Base-by-base conservation (phyloP, 371 early-diverging fungal species). In the Zopfochytrium polystomum region DNA sequence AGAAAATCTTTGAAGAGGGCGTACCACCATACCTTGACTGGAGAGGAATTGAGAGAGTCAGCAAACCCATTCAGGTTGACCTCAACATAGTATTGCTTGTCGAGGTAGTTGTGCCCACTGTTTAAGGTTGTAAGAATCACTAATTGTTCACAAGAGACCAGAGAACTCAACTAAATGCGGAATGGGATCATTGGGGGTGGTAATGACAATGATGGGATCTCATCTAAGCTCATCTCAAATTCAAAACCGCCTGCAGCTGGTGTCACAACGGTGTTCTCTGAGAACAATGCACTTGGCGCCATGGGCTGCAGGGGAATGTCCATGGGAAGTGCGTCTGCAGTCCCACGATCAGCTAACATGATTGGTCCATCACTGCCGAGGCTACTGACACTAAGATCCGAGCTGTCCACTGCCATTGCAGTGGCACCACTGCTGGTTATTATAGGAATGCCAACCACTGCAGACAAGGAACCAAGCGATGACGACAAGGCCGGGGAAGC, bases 141-240 rank as follows among this genome's bases (percentile, higher is more conserved):
- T 42, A 13, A 42, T 11, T n/a, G 26, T n/a, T 42, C 29, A 52
- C 31, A 4, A 48, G 1, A 65, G 20, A 31, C 29, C 22, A 35
- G n/a, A 38, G 31, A 7, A 2, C 63, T 69, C 60, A 62, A 76
- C 76, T 95, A 94, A 52, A 93, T 91, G 23, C 95, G 82, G 81
- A 95, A 91, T 0, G 98, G 96, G 34, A 97, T 89, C 51, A 97
- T 90, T 7, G 98, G 98, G 18, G 98, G 98, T 3, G 98, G 98
- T 27, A 96, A 73, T 3, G 86, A 86, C 7, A 95, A 74, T 4
- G 90, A 87, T 1, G 95, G 95, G 23, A 95, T 87, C 1, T 75
- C 76, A 53, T 91, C 92, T 31, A 91, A 46, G 62, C 89, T 87
- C 25, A 80, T 55, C 23, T 77, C 78, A 53, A 31, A 38, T 15